Base-by-base conservation (phyloP, 2,329 filamentous ascomycete species). In the Calcarisporium arbuscula region DNA sequence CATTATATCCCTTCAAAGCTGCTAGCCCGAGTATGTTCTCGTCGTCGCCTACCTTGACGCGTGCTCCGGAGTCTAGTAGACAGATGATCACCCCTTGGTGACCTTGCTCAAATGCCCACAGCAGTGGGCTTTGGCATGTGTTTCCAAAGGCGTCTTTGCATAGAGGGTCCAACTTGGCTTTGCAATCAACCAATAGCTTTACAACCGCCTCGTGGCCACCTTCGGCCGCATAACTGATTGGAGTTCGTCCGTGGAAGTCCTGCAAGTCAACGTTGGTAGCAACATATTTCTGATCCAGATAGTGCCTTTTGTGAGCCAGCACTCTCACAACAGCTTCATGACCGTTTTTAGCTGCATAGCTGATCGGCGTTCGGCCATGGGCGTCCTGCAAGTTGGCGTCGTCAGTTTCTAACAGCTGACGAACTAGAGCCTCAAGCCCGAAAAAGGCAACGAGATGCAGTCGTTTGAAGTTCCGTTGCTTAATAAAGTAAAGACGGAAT, bases 141-240 rank as follows among this genome's bases (percentile, higher is more conserved):
- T n/a, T n/a, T n/a, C n/a, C n/a, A n/a, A n/a, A n/a, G n/a, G n/a
- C n/a, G n/a, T n/a, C n/a, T n/a, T n/a, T n/a, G n/a, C n/a, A n/a
- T n/a, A n/a, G n/a, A n/a, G n/a, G n/a, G n/a, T n/a, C n/a, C n/a
- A n/a, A n/a, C n/a, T n/a, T n/a, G n/a, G n/a, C n/a, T n/a, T n/a
- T n/a, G n/a, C n/a, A n/a, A n/a, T n/a, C n/a, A n/a, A n/a, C n/a
- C 23, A 38, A 19, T 6, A 34, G 18, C 35, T 25, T 26, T 16
- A 28, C 9, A 5, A 38, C 28, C 4, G 8, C 19, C 7, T 18
- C 8, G 18, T 29, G 1, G 0, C 14, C 25, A 2, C 8, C 7
- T 2, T 2, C 5, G 15, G 19, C n/a, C 9, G 16, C 20, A 7
- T 14, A n/a, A 18, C 5, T 8, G 3, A 31, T 23, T 11, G 20